A percentile compares a stretch with the other conserved stretches of the same genome.
phyloP scores from a whole-genome alignment of 257 asterid genomes.

The Scutellaria baicalensis region DNA sequence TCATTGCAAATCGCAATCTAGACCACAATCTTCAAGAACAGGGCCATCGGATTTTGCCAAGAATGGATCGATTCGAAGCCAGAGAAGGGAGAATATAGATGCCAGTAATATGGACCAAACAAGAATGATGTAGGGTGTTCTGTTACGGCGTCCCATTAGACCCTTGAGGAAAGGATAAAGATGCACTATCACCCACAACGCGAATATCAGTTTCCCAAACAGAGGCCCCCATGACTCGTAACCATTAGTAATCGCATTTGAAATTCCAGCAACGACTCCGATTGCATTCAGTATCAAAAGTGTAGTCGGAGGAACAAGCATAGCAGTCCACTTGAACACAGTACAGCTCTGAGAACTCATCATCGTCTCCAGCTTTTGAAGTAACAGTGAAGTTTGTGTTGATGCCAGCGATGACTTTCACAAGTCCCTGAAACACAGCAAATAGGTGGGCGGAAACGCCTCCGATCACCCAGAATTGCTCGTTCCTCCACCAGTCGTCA shows the following conservation, averaged over 20 bases:
- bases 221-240: constrained; percentile 1
- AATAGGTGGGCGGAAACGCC: constrained; percentile 6
- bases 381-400: not conserved
- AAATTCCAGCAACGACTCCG: not conserved
- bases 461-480: constrained; percentile 8
- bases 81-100: constrained; percentile 1
- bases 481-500: constrained; percentile 13
- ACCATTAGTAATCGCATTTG: not conserved
- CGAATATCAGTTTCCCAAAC: not conserved
- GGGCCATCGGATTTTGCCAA: not conserved
- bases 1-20: not conserved
- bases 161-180: constrained; percentile 11
- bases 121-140: not conserved
- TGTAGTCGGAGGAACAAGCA: constrained; percentile 9
- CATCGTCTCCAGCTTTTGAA: not conserved
- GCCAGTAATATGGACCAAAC: constrained; percentile 1
- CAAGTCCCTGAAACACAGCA: constrained; percentile 1
- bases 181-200: constrained; percentile 9
- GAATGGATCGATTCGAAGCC: not conserved
- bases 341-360: constrained; percentile 1
- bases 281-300: constrained; percentile 2
- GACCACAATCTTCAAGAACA: constrained; percentile 1
- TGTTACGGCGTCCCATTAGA: not conserved
- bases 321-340: not conserved
- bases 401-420: not conserved